phyloP scores from a whole-genome alignment of 495 filamentous ascomycete genomes.

The Talaromyces ruber region DNA sequence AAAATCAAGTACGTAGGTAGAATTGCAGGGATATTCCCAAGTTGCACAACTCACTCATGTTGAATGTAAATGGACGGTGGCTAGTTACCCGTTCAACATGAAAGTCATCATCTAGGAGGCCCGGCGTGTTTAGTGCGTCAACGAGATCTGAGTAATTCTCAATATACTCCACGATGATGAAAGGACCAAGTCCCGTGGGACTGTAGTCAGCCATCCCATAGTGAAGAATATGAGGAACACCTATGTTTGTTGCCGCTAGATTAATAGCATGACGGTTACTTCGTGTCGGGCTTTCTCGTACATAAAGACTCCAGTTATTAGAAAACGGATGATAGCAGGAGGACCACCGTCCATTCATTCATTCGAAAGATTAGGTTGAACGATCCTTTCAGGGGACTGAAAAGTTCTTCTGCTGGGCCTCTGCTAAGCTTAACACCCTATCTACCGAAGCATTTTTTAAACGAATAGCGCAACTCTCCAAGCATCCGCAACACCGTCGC shows the following conservation, averaged over 20 bases:
- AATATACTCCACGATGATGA: slow-evolving; percentile 40
- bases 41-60: slow-evolving; percentile 24
- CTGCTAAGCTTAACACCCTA: slow-evolving; percentile 13
- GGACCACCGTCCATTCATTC: slow-evolving; percentile 11
- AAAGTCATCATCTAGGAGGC: slow-evolving; percentile 8
- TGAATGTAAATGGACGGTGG: slow-evolving; percentile 14
- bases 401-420: neutral
- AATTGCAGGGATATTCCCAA: slow-evolving; percentile 16
- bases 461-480: slow-evolving; percentile 12
- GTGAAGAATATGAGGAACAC: slow-evolving; percentile 24
- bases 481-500: slow-evolving; percentile 11
- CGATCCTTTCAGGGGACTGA: neutral
- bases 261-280: slow-evolving; percentile 25
- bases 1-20: too few relatives aligned
- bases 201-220: slow-evolving; percentile 18
- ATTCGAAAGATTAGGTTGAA: slow-evolving; percentile 18
- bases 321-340: slow-evolving; percentile 16
- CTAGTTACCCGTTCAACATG: slow-evolving; percentile 11
- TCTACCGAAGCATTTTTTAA: slow-evolving; percentile 13
- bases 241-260: slow-evolving; percentile 23
- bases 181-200: slow-evolving; percentile 27
- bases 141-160: slow-evolving; percentile 21
- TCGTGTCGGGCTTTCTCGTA: slow-evolving; percentile 32
- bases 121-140: slow-evolving; percentile 20
- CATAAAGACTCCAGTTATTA: slow-evolving; percentile 13